Base-by-base conservation (phyloP, 2,329 filamentous ascomycete genomes). In the Aspergillus fischeri region DNA sequence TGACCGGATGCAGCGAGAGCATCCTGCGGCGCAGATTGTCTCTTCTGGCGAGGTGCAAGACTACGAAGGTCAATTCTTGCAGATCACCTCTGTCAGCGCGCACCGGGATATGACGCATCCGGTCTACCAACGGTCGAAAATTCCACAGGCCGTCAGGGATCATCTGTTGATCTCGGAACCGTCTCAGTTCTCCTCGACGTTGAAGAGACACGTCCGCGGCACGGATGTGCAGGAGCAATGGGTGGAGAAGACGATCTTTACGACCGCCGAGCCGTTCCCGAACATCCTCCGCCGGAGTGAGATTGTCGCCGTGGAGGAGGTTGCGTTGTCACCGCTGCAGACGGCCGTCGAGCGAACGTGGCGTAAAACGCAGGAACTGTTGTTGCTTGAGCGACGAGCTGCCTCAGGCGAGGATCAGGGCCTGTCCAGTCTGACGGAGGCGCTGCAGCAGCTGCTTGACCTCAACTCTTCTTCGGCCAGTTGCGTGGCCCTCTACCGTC, bases 321-420 rank as follows among this genome's bases (percentile, higher is more conserved):
- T 91, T 20, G 81, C 81, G 10, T 79, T 97, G 27, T 83, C 83
- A 32, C 86, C 92, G 6, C 80, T 94, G 57, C 89, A 97, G 73
- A 92, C 91, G n/a, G 93, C 89, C 0, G 80, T 97, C 59, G 93
- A 97, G 72, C 87, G 93, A 17, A 93, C 94, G 32, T 88, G 91
- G 65, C 86, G 92, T 58, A 97, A 97, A 78, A 96, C 93, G 0
- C 85, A 90, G 57, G 93, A 97, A 74, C 84, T 97, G 77, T 80
- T 85, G 1, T 75, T 82, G 0, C 78, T 96, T 1, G 91, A 96
- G 71, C 90, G 88, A 71, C 86, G 86, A 51, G 80, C 93, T 8
- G 77, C 81, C 1, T 86, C 90, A 24, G 89, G 88, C 4, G 90
- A 93, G 56, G 86, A 91, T 38, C 83, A 87, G 8, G 83, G 85